Evolutionary conservation across 169 alveolate genomes (phyloP), one percentile per base, ranked within the genome.

Genomic region (Plasmodium cynomolgi): DNA sequence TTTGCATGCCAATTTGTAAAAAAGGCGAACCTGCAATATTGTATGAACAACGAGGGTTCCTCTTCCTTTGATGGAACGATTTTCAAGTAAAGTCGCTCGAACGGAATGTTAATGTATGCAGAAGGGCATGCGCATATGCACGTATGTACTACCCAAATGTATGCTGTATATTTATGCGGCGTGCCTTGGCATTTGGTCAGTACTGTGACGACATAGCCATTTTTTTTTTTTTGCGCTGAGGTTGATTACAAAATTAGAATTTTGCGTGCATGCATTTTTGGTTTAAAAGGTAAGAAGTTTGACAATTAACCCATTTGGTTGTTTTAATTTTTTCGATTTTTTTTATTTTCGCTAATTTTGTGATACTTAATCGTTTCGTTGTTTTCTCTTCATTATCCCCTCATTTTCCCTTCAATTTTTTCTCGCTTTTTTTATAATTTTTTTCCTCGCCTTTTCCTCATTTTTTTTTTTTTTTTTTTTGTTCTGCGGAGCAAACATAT

Each of bases 401-500:
- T 26, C 7, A 8, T 68, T 68, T 23, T 9, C 5, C 11, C n/a
- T n/a, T 26, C 7, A 8, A n/a, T 68, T 23, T 68, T 26, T 68
- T 68, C 26, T 56, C 23, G 5, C 26, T 56, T 56, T n/a, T 17
- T 56, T 56, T 56, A 0, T 56, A n/a, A 56, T 56, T 56, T 56
- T 15, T 17, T 56, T 56, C 26, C 26, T 3, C 26, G n/a, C 7
- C 6, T 56, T 56, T 56, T 56, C 29, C 26, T 17, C 26, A 15
- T 56, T 68, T 68, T 68, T 26, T 68, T 68, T 68, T 23, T 23
- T 29, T 26, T 23, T 68, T 68, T 68, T 68, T 68, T 29, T 29
- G 77, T 68, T 68, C 77, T 68, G 77, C 20, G 77, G 77, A 68
- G 77, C 41, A 68, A 68, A 68, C 5, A 68, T 68, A 17, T 68